Conservation (phyloP, 2,329 filamentous ascomycete species). For the Chaetomium sp. region DNA sequence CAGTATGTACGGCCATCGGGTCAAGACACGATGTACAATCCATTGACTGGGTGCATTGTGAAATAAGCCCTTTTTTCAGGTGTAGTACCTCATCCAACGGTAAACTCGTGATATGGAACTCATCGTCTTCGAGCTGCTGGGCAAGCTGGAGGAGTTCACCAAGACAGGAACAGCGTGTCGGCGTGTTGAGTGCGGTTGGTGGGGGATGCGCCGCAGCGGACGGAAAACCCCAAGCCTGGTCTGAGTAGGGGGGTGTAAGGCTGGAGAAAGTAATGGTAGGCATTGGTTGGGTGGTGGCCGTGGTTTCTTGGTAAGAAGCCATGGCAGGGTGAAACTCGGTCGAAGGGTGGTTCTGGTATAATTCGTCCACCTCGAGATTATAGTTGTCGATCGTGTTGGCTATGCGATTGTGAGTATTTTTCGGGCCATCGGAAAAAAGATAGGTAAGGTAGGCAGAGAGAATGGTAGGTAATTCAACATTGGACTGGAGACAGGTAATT, state of each 20-base stretch:
- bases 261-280: too few relatives aligned
- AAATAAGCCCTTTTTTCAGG: conserved; percentile 28
- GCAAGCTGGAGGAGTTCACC: conserved; percentile 22
- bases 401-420: too few relatives aligned
- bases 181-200: not conserved
- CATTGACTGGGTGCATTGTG: conserved; percentile 25
- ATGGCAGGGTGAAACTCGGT: too few relatives aligned
- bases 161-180: conserved; percentile 22
- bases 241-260: not conserved
- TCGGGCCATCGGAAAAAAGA: too few relatives aligned
- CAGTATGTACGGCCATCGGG: conserved; percentile 15
- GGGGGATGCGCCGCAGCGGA: not conserved
- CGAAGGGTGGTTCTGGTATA: too few relatives aligned
- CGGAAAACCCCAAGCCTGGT: not conserved
- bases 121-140: conserved; percentile 28
- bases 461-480: too few relatives aligned
- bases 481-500: too few relatives aligned
- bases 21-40: conserved; percentile 21
- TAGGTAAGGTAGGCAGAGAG: too few relatives aligned
- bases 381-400: too few relatives aligned
- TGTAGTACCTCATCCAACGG: conserved; percentile 27
- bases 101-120: conserved; percentile 24
- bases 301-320: too few relatives aligned
- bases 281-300: too few relatives aligned
- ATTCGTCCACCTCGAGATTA: too few relatives aligned